phyloP scores from a whole-genome alignment of 2,329 filamentous ascomycete species.

The Fusarium irregulare region DNA sequence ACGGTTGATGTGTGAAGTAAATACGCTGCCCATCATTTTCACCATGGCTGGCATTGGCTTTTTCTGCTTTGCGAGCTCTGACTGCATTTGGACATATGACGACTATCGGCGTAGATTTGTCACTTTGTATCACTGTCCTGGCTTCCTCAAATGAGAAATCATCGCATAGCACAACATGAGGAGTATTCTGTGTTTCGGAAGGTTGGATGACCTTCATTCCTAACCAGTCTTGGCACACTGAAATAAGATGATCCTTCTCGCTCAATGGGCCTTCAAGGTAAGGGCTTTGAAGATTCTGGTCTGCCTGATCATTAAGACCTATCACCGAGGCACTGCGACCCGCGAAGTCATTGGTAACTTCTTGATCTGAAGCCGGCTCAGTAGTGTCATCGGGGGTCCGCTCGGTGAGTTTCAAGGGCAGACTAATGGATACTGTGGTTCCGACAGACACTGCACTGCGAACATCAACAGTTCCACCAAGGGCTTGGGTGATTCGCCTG shows the following conservation, averaged over 20 bases:
- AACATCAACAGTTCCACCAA: background rate
- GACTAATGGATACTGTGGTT: background rate
- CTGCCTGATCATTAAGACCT: background rate
- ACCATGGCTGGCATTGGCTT: rapidly evolving
- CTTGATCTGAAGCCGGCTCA: background rate
- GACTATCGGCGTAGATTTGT: background rate
- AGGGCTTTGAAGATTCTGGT: rapidly evolving
- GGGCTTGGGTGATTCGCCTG: background rate
- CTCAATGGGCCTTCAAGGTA: background rate
- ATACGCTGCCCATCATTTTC: background rate
- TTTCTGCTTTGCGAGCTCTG: background rate
- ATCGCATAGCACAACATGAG: background rate
- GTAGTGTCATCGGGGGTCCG: rapidly evolving
- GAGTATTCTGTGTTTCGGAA: rapidly evolving
- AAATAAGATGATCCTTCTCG: background rate
- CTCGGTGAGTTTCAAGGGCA: background rate
- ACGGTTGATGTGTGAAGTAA: background rate
- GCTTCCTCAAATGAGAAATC: background rate
- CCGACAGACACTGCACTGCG: background rate
- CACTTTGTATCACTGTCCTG: background rate
- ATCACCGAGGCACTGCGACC: rapidly evolving
- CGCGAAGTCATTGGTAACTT: rapidly evolving
- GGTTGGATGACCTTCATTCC: background rate
- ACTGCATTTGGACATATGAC: background rate
- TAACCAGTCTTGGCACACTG: background rate